Evolutionary conservation across 2,329 filamentous ascomycete genomes (phyloP).

Genomic region (Colletotrichum paranaense): DNA sequence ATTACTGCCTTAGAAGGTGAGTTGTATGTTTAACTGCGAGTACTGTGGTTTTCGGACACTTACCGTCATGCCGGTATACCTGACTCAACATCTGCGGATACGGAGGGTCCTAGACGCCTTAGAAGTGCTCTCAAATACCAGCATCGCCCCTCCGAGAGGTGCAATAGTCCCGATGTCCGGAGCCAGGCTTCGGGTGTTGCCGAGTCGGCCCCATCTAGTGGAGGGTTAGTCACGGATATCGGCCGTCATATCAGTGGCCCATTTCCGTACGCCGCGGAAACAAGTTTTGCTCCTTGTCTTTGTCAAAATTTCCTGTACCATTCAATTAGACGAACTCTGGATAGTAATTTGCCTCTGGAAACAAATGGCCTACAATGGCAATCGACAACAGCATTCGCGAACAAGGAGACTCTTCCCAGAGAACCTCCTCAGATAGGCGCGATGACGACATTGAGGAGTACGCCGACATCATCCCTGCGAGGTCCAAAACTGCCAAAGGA

Average conservation of each 20-base stretch:
- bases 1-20: not conserved
- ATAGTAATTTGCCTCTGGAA: not conserved
- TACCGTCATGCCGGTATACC: not conserved
- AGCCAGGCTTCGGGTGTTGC: constrained; percentile 13
- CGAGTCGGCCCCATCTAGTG: constrained; percentile 21
- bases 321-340: no score
- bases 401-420: constrained; percentile 6
- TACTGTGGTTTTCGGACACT: not conserved
- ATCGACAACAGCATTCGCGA: constrained; percentile 5
- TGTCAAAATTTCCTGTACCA: not conserved
- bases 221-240: constrained; percentile 15
- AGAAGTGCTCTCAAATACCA: not conserved
- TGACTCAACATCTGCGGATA: constrained; percentile 17
- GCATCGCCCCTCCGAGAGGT: not conserved
- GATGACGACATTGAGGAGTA: constrained; percentile 25
- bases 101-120: constrained; percentile 6
- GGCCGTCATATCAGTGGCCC: constrained; percentile 14
- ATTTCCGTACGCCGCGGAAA: constrained; percentile 5
- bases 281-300: not conserved
- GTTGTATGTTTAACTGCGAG: no score
- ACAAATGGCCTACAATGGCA: constrained; percentile 5
- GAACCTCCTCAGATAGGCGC: constrained; percentile 13
- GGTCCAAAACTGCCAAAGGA: constrained; percentile 6
- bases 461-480: constrained; percentile 15
- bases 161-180: constrained; percentile 23